Percentiles rank a stretch among this genome's conserved stretches.
phyloP scores from a whole-genome alignment of 1,139 yeast species.

The Yamadazyma triangularis region DNA sequence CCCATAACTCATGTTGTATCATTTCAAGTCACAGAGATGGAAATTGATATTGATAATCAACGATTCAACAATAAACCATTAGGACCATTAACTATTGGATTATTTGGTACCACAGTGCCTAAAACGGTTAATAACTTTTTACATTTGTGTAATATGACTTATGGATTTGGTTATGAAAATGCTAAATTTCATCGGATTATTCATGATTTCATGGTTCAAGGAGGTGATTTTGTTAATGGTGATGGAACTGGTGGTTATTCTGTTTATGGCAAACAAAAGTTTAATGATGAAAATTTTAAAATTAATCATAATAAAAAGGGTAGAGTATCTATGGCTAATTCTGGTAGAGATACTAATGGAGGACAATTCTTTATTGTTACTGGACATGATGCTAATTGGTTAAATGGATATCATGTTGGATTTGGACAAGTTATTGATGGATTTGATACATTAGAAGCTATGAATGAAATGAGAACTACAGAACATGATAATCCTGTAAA shows the following conservation, averaged over 20 bases:
- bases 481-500: slow-evolving; percentile 35
- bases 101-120: slow-evolving; percentile 31
- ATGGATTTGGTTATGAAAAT: slow-evolving; percentile 32
- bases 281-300: slow-evolving; percentile 36
- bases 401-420: slow-evolving; percentile 56
- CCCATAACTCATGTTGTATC: slow-evolving; percentile 22
- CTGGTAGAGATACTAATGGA: slow-evolving; percentile 40
- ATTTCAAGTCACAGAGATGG: slow-evolving; percentile 16
- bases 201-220: slow-evolving; percentile 35
- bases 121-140: slow-evolving; percentile 36
- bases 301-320: slow-evolving; percentile 34
- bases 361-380: slow-evolving; percentile 41
- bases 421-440: slow-evolving; percentile 51
- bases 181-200: slow-evolving; percentile 35
- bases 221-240: slow-evolving; percentile 29
- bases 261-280: slow-evolving; percentile 23
- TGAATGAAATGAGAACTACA: slow-evolving; percentile 35
- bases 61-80: slow-evolving; percentile 6
- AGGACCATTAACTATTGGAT: slow-evolving; percentile 19
- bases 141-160: slow-evolving; percentile 26
- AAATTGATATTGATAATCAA: slow-evolving; percentile 9
- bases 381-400: slow-evolving; percentile 21
- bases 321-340: slow-evolving; percentile 39
- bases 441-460: slow-evolving; percentile 29
- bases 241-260: slow-evolving; percentile 30